A percentile compares a stretch with the other conserved stretches of the same genome.
phyloP scores from a whole-genome alignment of 2,329 filamentous ascomycete genomes.

The Hansfordia pulvinata region DNA sequence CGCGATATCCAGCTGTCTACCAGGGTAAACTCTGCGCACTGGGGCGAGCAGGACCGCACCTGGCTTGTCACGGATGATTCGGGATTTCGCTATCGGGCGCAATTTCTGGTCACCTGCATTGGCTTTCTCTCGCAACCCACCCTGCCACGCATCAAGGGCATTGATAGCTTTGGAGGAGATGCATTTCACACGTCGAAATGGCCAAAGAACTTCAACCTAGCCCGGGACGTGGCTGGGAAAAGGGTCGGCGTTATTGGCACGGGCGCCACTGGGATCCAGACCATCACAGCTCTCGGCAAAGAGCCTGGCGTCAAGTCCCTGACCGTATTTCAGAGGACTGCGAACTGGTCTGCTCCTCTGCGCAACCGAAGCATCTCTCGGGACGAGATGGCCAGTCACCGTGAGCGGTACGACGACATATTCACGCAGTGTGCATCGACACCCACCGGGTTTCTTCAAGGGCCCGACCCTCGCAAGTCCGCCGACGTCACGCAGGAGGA shows the following conservation, averaged over 20 bases:
- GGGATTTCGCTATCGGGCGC: constrained; percentile 9
- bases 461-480: constrained; percentile 12
- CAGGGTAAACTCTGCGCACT: constrained; percentile 1
- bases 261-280: constrained; percentile 16
- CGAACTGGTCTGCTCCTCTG: constrained; percentile 13
- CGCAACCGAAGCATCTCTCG: constrained; percentile 12
- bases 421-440: constrained; percentile 13
- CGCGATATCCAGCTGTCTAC: constrained; percentile 3
- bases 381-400: constrained; percentile 15
- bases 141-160: constrained; percentile 17
- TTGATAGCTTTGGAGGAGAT: constrained; percentile 13
- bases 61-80: constrained; percentile 14
- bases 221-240: constrained; percentile 10
- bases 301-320: constrained; percentile 7
- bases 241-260: constrained; percentile 16
- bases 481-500: constrained; percentile 17
- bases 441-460: constrained; percentile 16
- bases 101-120: constrained; percentile 14
- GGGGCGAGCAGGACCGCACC: constrained; percentile 5
- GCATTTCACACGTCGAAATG: constrained; percentile 14
- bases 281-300: constrained; percentile 14
- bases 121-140: constrained; percentile 18
- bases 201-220: constrained; percentile 6
- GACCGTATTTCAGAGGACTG: constrained; percentile 13
- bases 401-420: constrained; percentile 15